A percentile compares a stretch with the other conserved stretches of the same genome.
These are phyloP conservation scores for Cladobotryum protrusum DNA, from an alignment of 2,329 filamentous ascomycete species.

Conservation along the genomic window DNA sequence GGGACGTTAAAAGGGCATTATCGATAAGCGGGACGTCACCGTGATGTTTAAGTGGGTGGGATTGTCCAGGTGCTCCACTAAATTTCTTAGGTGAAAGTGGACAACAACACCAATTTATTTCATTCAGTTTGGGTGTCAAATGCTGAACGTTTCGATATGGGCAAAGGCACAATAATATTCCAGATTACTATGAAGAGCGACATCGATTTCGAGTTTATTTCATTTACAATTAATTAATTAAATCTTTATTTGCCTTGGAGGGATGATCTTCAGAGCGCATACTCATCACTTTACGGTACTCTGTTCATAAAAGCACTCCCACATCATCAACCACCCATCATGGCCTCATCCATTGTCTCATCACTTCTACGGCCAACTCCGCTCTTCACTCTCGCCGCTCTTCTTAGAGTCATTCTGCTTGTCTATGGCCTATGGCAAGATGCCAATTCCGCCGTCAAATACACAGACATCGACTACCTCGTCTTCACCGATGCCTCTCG, in stretches of 20 bases:
- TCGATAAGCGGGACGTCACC: too few relatives aligned
- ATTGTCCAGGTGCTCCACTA: too few relatives aligned
- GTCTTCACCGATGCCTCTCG: conserved; percentile 95
- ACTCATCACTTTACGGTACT: conserved; percentile 5
- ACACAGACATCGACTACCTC: conserved; percentile 97
- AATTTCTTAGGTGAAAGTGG: too few relatives aligned
- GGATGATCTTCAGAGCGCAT: neutral
- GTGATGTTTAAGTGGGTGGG: too few relatives aligned
- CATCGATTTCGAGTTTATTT: neutral
- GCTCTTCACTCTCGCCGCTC: conserved; percentile 51
- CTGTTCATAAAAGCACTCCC: conserved; percentile 6
- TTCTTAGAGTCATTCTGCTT: conserved; percentile 67
- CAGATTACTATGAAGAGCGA: neutral
- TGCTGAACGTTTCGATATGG: neutral
- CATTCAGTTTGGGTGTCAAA: neutral
- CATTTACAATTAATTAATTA: neutral
- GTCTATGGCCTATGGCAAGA: conserved; percentile 92
- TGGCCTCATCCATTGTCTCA: conserved; percentile 8
- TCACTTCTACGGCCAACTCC: conserved; percentile 31
- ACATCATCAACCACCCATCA: conserved; percentile 6
- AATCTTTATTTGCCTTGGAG: neutral
- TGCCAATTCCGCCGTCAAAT: conserved; percentile 84
- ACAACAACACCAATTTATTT: too few relatives aligned
- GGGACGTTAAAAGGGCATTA: too few relatives aligned
- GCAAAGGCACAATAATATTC: neutral